Conservation (phyloP, 1,284 basidiomycete species). For the Rhodotorula glutinis region DNA sequence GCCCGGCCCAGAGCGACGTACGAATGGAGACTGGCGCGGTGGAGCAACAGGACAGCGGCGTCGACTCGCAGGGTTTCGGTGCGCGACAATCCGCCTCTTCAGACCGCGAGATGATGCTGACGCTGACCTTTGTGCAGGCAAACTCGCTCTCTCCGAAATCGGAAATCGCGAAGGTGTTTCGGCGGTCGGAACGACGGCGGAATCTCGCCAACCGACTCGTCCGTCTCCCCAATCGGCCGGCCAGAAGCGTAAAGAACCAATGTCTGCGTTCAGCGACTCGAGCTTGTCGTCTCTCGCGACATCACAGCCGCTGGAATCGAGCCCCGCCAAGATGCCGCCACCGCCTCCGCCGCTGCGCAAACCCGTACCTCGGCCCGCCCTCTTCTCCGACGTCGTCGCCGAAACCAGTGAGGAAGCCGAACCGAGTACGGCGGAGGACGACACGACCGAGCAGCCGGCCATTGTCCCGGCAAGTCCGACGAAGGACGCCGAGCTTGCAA, state of each 20-base stretch:
- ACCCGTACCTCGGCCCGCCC: not conserved
- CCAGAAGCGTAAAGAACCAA: slow-evolving; percentile 25
- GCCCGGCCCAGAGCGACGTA: not conserved
- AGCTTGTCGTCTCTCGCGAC: not conserved
- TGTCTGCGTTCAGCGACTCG: slow-evolving; percentile 25
- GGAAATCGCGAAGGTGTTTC: too few relatives aligned
- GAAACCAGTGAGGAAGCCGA: not conserved
- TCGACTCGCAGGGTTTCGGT: slow-evolving; percentile 49
- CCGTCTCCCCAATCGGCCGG: slow-evolving; percentile 67
- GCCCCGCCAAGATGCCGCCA: not conserved
- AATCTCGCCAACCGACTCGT: slow-evolving; percentile 49
- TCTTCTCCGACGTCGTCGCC: too few relatives aligned
- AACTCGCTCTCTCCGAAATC: slow-evolving; percentile 65
- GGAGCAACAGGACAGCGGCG: slow-evolving; percentile 48
- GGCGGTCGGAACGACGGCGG: slow-evolving; percentile 59
- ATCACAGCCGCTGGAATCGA: not conserved
- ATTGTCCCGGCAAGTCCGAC: not conserved
- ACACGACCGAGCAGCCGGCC: not conserved
- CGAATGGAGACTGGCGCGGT: not conserved
- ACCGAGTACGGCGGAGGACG: slow-evolving; percentile 11
- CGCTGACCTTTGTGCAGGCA: slow-evolving; percentile 46
- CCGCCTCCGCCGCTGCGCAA: not conserved
- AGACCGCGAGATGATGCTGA: too few relatives aligned
- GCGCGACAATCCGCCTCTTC: not conserved
- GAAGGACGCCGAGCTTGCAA: not conserved